Conservation (phyloP, 306 rosid species). For the Acacia melanoxylon region DNA sequence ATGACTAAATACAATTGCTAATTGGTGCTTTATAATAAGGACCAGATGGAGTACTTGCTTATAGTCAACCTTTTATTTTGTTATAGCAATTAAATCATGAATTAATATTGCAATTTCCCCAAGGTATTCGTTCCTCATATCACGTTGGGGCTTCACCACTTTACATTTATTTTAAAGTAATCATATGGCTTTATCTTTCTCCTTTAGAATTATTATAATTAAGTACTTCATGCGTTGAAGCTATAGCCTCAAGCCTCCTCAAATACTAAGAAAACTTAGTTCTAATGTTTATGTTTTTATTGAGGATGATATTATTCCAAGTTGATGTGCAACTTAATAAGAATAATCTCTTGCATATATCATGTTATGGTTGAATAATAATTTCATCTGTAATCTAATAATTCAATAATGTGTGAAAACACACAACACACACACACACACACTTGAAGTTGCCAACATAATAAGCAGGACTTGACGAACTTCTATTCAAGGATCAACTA, state of each 20-base stretch:
- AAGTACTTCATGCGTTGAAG: slow-evolving; percentile 5
- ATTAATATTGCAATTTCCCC: background rate
- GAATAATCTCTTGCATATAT: too few species aligned
- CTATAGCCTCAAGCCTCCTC: slow-evolving; percentile 16
- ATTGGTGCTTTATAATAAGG: too few species aligned
- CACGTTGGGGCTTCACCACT: slow-evolving; percentile 21
- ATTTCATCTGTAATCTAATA: too few species aligned
- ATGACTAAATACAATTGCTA: too few species aligned
- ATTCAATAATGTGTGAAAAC: too few species aligned
- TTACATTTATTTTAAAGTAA: slow-evolving; percentile 20
- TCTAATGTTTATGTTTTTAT: background rate
- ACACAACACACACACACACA: too few species aligned
- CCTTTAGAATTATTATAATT: slow-evolving; percentile 24
- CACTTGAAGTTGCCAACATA: background rate
- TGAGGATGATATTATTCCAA: background rate
- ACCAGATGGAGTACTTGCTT: background rate
- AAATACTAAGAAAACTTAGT: background rate
- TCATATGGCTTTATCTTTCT: slow-evolving; percentile 41
- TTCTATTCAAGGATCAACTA: background rate
- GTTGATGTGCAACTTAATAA: background rate
- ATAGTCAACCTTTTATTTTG: slow-evolving; percentile 1
- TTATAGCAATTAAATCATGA: slow-evolving; percentile 16
- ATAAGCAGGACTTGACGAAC: background rate
- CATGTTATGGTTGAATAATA: too few species aligned
- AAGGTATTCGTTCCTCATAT: background rate